Evolutionary conservation across 1,284 basidiomycete genomes (phyloP).

Genomic region (Apiotrichum porosum): DNA sequence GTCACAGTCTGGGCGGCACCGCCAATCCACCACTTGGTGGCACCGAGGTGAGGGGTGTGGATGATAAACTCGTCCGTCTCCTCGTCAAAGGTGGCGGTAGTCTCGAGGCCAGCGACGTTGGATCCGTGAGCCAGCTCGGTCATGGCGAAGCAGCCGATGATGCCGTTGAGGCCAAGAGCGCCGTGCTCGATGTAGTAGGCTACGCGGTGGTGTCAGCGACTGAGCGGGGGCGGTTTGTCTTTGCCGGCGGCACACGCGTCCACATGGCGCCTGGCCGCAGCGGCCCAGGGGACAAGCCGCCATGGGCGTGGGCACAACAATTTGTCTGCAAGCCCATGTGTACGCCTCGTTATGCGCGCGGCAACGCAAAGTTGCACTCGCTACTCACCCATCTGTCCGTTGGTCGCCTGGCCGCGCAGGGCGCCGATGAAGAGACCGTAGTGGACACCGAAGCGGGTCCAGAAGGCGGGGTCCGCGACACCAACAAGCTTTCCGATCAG

Average conservation of each 20-base stretch:
- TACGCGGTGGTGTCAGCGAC: constrained; percentile 12
- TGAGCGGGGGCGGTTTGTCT: no score
- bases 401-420: constrained; percentile 46
- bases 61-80: constrained; percentile 56
- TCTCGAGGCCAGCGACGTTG: constrained; percentile 58
- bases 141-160: constrained; percentile 59
- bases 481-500: constrained; percentile 34
- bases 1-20: constrained; percentile 57
- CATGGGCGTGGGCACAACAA: no score
- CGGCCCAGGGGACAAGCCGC: no score
- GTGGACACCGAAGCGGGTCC: constrained; percentile 56
- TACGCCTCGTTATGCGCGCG: constrained; percentile 24
- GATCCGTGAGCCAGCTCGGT: constrained; percentile 52
- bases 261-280: no score
- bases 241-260: no score
- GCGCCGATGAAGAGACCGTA: constrained; percentile 55
- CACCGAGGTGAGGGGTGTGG: constrained; percentile 54
- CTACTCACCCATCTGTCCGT: constrained; percentile 44
- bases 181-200: constrained; percentile 57
- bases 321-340: no score
- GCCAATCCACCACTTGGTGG: constrained; percentile 58
- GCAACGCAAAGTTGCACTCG: background rate
- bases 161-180: constrained; percentile 53
- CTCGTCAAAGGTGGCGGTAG: constrained; percentile 56
- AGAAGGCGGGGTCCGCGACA: constrained; percentile 55